These are phyloP conservation scores for Lipomyces lipofer DNA, from an alignment of 805 yeast genomes.

Conservation along the genomic window DNA sequence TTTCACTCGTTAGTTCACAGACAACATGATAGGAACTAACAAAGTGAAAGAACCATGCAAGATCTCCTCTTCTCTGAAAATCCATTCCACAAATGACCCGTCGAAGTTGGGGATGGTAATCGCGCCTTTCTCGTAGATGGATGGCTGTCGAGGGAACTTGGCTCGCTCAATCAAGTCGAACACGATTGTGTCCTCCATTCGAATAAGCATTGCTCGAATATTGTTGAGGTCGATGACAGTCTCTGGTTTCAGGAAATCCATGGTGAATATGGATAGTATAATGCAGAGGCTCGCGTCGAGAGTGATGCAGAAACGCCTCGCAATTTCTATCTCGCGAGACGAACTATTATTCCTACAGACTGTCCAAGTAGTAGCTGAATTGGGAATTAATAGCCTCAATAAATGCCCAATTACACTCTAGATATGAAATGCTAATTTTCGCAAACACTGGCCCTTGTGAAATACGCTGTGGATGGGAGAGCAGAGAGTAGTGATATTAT, in stretches of 20 bases:
- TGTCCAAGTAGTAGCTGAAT: no score
- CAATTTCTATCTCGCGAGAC: no score
- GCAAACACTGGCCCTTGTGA: no score
- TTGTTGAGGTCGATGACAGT: constrained; percentile 61
- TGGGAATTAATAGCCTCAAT: no score
- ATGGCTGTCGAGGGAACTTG: constrained; percentile 73
- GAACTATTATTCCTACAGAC: no score
- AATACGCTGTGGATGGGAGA: no score
- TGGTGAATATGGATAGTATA: no score
- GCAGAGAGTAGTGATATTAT: no score
- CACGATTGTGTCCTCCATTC: constrained; percentile 96
- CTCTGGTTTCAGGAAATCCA: constrained; percentile 29
- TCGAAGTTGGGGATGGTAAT: constrained; percentile 62
- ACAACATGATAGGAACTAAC: not conserved
- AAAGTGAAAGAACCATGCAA: constrained; percentile 47
- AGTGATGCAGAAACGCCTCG: no score
- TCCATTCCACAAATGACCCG: constrained; percentile 87
- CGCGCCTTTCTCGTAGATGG: constrained; percentile 64
- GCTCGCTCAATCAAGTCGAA: constrained; percentile 92
- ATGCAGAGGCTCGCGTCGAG: no score
- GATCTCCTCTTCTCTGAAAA: constrained; percentile 70
- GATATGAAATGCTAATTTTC: no score
- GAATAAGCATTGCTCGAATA: constrained; percentile 78
- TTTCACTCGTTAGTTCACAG: not conserved
- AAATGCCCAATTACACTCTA: no score